Evolutionary conservation across 2,329 filamentous ascomycete genomes (phyloP), one percentile per base, ranked within the genome.

Genomic region (Fusarium sp.): DNA sequence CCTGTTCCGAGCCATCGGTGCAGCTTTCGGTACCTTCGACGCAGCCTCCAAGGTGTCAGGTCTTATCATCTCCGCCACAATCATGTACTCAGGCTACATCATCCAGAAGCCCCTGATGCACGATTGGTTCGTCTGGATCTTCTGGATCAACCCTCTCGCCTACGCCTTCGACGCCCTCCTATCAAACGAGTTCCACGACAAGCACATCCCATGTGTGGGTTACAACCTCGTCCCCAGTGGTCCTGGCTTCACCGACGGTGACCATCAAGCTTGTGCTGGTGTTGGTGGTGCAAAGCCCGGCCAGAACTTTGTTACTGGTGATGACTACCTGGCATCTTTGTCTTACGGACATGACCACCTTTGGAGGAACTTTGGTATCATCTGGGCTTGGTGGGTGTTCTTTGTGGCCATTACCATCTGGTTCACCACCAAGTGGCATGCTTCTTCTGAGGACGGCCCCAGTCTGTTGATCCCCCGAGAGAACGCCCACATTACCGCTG

Each of bases 91-190:
- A 5, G 89, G 89, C 15, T 91, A 88, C 74, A 81, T 89, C 73
- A 89, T 90, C 56, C 83, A 82, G 6, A 86, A 88, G 23, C 82
- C 82, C 21, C 79, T 86, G 61, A 89, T 90, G 88, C 85, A 87
- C 39, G 83, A 84, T 0, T 90, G 87, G 86, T 84, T 90, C 23
- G 77, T 81, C 4, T 90, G 88, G 88, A 74, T 90, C 4, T 88
- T 83, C 62, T 89, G 87, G 85, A 84, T 90, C 21, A 84, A 91
- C 65, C 90, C 90, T 0, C 78, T 93, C 4, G 86, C 90, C 1
- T 93, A 92, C 58, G 88, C 83, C 0, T 93, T 92, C 57, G 88
- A 92, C 66, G 85, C 85, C 0, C 76, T 94, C 0, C 82, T 93
- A 72, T 82, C 88, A 1, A 93, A 93, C 69, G 91, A 94, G 73